Conservation (phyloP, 352 stramenopile genomes). For the Phytophthora macrochlamydospora region DNA sequence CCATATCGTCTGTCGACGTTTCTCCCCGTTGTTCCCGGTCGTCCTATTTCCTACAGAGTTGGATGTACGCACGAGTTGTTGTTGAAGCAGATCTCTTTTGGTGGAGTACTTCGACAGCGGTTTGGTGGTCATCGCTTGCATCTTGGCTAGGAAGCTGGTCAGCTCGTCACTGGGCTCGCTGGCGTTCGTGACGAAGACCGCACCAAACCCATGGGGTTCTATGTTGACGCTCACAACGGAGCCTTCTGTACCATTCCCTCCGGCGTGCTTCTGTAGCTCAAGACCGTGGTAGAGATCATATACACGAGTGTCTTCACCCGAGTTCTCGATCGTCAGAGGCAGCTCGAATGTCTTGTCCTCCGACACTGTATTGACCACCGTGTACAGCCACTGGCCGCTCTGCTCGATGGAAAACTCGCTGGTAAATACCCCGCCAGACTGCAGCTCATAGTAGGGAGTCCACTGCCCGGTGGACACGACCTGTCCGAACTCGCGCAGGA, state of each 20-base stretch:
- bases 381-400: slow-evolving; percentile 52
- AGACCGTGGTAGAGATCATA: slow-evolving; percentile 76
- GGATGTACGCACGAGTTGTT: slow-evolving; percentile 30
- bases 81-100: slow-evolving; percentile 41
- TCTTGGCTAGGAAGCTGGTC: slow-evolving; percentile 48
- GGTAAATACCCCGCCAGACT: slow-evolving; percentile 40
- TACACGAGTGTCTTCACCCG: slow-evolving; percentile 24
- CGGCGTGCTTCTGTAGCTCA: slow-evolving; percentile 32
- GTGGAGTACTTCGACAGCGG: slow-evolving; percentile 56
- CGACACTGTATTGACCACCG: slow-evolving; percentile 55
- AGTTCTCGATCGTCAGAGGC: slow-evolving; percentile 32
- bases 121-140: slow-evolving; percentile 52
- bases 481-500: slow-evolving; percentile 63
- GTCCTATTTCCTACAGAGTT: background rate
- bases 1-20: slow-evolving; percentile 38
- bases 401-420: slow-evolving; percentile 50
- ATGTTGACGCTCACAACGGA: slow-evolving; percentile 39
- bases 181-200: slow-evolving; percentile 42
- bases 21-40: background rate
- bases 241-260: slow-evolving; percentile 2
- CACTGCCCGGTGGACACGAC: slow-evolving; percentile 51
- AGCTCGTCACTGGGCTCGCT: slow-evolving; percentile 24
- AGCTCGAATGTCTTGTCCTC: slow-evolving; percentile 38
- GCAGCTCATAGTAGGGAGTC: slow-evolving; percentile 61
- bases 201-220: slow-evolving; percentile 68